Evolutionary conservation across 1,139 yeast species (phyloP).

Genomic region (Saccharomycopsis crataegensis): DNA sequence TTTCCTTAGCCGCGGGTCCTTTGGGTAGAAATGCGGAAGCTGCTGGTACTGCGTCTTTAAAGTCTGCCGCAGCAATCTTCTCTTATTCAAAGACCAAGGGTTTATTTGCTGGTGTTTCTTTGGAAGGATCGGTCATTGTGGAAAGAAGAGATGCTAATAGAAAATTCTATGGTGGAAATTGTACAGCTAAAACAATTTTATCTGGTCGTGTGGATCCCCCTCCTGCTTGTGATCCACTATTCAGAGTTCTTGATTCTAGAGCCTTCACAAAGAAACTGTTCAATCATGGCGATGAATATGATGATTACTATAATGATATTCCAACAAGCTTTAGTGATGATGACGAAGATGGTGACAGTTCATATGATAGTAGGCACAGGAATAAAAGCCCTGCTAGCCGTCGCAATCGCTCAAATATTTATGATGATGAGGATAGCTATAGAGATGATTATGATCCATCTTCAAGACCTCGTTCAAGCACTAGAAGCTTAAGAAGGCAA

Average conservation of each 20-base stretch:
- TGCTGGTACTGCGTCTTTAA: constrained; percentile 89
- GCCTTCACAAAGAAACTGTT: constrained; percentile 58
- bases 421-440: constrained; percentile 29
- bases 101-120: constrained; percentile 91
- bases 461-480: constrained; percentile 11
- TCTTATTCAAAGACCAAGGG: constrained; percentile 96
- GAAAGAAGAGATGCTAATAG: constrained; percentile 97
- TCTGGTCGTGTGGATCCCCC: constrained; percentile 88
- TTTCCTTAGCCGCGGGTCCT: constrained; percentile 98
- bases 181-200: constrained; percentile 78
- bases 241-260: constrained; percentile 78
- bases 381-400: constrained; percentile 24
- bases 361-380: constrained; percentile 22
- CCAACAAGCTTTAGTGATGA: constrained; percentile 24
- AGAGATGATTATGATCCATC: constrained; percentile 23
- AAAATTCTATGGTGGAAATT: constrained; percentile 81
- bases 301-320: constrained; percentile 29
- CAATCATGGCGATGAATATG: constrained; percentile 22
- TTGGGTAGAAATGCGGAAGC: constrained; percentile 97
- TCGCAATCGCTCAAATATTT: constrained; percentile 21
- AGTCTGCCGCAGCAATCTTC: constrained; percentile 84
- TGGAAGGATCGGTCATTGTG: constrained; percentile 90
- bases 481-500: constrained; percentile 21
- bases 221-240: constrained; percentile 83
- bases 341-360: constrained; percentile 26